Conservation (phyloP, 1,284 basidiomycete species). For the Tylopilus sp. region DNA sequence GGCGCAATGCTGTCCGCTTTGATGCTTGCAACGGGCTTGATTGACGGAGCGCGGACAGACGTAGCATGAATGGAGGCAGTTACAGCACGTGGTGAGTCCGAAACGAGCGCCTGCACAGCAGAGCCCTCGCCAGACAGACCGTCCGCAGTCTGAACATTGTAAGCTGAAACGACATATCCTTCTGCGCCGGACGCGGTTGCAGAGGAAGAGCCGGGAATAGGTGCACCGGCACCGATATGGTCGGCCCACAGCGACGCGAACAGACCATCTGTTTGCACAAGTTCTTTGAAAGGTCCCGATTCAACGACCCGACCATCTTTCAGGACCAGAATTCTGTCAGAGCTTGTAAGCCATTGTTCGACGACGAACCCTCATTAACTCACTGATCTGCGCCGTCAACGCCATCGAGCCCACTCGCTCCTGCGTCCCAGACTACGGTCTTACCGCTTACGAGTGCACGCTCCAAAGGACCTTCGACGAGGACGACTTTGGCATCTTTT, state of each 20-base stretch:
- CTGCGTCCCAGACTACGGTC: conserved; percentile 77
- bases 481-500: conserved; percentile 80
- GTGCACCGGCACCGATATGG: conserved; percentile 49
- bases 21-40: conserved; percentile 23
- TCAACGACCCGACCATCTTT: conserved; percentile 81
- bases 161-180: conserved; percentile 25
- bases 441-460: conserved; percentile 64
- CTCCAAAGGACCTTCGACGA: conserved; percentile 78
- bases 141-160: conserved; percentile 14
- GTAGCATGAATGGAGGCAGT: conserved; percentile 18
- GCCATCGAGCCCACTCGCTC: conserved; percentile 49
- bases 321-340: conserved; percentile 69
- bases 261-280: conserved; percentile 62
- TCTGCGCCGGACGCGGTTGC: conserved; percentile 18
- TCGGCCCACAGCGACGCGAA: conserved; percentile 84
- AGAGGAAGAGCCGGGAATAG: conserved; percentile 30
- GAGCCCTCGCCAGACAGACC: conserved; percentile 7
- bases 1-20: conserved; percentile 27
- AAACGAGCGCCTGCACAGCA: conserved; percentile 5
- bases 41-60: conserved; percentile 24
- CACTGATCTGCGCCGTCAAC: conserved; percentile 48
- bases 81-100: conserved; percentile 19
- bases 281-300: conserved; percentile 70
- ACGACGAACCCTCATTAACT: conserved; percentile 30
- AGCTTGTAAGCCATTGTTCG: not conserved